A percentile compares a stretch with the other conserved stretches of the same genome.
These are phyloP conservation scores for Aspergillus amoenus DNA, from an alignment of 2,329 filamentous ascomycete genomes.

Conservation along the genomic window DNA sequence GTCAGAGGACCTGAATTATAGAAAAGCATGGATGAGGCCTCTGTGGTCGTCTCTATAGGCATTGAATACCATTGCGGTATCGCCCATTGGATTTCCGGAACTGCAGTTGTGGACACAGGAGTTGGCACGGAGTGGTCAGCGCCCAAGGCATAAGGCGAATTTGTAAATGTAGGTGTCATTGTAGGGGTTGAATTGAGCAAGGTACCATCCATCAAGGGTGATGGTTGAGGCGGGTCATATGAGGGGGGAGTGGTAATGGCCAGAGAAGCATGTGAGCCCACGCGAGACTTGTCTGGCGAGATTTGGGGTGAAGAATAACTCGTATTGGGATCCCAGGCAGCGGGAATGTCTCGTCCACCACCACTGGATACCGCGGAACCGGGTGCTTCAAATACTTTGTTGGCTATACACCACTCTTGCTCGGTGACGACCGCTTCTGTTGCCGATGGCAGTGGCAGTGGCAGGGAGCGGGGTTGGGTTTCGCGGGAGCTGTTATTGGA, in stretches of 20 bases:
- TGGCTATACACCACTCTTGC: constrained; percentile 20
- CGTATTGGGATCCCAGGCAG: constrained; percentile 22
- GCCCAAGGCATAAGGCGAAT: constrained; percentile 26
- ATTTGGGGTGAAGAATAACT: constrained; percentile 25
- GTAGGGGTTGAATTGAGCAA: constrained; percentile 27
- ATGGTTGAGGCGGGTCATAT: constrained; percentile 28
- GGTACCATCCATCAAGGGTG: constrained; percentile 25
- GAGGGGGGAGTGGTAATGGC: constrained; percentile 21
- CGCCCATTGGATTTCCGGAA: constrained; percentile 24
- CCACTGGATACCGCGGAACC: constrained; percentile 11
- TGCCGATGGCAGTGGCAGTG: constrained; percentile 8
- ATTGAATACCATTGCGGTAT: constrained; percentile 31
- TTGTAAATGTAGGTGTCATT: constrained; percentile 25
- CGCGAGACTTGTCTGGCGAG: constrained; percentile 22
- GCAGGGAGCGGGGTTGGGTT: constrained; percentile 8
- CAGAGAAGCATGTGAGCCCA: constrained; percentile 22
- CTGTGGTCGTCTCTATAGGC: constrained; percentile 26
- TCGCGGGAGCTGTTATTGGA: constrained; percentile 15
- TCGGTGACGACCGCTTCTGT: constrained; percentile 9
- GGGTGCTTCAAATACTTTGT: constrained; percentile 13
- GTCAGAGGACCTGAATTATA: constrained; percentile 27
- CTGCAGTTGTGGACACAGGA: constrained; percentile 23
- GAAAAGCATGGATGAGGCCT: constrained; percentile 20
- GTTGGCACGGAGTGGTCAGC: constrained; percentile 29
- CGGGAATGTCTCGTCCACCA: constrained; percentile 14